These are phyloP conservation scores for Suillus variegatus DNA, from an alignment of 768 basidiomycete genomes.

Conservation along the genomic window DNA sequence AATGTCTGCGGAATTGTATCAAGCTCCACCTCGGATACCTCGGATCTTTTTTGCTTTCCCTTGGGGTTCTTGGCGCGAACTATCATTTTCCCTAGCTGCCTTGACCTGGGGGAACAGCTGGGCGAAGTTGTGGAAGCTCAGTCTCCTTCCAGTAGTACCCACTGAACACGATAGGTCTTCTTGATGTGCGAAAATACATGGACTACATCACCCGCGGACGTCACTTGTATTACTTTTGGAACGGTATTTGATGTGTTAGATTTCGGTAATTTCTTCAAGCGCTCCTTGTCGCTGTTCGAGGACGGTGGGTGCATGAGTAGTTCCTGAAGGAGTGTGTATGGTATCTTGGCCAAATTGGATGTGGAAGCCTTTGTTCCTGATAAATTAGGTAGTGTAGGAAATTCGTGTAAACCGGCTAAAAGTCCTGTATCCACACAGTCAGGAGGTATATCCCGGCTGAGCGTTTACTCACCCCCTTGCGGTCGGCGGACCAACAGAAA, in stretches of 20 bases:
- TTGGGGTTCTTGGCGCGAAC: conserved; percentile 13
- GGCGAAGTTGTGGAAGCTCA: conserved; percentile 40
- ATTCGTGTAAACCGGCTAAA: conserved; percentile 87
- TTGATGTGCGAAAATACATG: conserved; percentile 91
- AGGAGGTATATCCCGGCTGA: conserved; percentile 6
- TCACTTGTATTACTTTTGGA: conserved; percentile 40
- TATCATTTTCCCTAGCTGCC: conserved; percentile 9
- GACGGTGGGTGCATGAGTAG: conserved; percentile 37
- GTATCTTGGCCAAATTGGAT: conserved; percentile 33
- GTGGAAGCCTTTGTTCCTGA: conserved; percentile 39
- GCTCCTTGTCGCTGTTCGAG: conserved; percentile 6
- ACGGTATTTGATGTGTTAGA: background rate
- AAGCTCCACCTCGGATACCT: conserved; percentile 16
- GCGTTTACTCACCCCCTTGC: conserved; percentile 59
- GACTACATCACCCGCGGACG: conserved; percentile 61
- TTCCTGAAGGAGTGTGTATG: conserved; percentile 39
- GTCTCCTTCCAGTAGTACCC: conserved; percentile 57
- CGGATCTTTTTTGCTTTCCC: conserved; percentile 16
- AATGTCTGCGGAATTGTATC: conserved; percentile 7
- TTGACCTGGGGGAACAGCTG: conserved; percentile 7
- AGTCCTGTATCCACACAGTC: conserved; percentile 55
- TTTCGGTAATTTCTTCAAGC: background rate
- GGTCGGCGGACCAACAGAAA: conserved; percentile 84
- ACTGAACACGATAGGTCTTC: conserved; percentile 80
- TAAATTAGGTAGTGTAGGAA: conserved; percentile 68